Percentiles rank a stretch among this genome's conserved stretches.
These are phyloP conservation scores for Pseudogymnoascus sp. DNA, from an alignment of 2,329 filamentous ascomycete species.

Conservation along the genomic window DNA sequence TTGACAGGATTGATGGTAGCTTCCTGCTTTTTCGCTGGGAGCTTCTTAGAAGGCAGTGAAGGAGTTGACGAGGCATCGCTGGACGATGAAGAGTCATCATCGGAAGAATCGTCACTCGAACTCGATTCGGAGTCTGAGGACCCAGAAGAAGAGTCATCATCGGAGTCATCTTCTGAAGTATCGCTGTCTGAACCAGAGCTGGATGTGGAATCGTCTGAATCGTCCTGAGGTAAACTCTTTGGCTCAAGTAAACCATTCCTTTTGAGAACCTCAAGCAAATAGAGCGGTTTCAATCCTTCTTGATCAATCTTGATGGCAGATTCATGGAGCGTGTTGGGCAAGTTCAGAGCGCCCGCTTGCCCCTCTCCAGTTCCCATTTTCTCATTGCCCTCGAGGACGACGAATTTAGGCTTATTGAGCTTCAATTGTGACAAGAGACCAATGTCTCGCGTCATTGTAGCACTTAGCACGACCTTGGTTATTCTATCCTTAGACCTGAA, in stretches of 20 bases:
- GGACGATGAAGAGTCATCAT: slow-evolving; percentile 13
- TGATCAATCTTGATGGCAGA: slow-evolving; percentile 60
- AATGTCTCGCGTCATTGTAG: slow-evolving; percentile 83
- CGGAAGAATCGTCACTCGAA: slow-evolving; percentile 11
- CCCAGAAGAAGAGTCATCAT: slow-evolving; percentile 12
- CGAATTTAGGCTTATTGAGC: slow-evolving; percentile 63
- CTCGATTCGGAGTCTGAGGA: slow-evolving; percentile 25
- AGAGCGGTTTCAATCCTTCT: slow-evolving; percentile 67
- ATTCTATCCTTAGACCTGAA: slow-evolving; percentile 34
- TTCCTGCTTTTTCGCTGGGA: slow-evolving; percentile 13
- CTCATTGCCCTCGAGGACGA: slow-evolving; percentile 57
- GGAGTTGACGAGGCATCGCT: slow-evolving; percentile 15
- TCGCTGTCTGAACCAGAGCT: slow-evolving; percentile 27
- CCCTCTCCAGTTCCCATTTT: slow-evolving; percentile 35
- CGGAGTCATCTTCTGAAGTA: slow-evolving; percentile 14
- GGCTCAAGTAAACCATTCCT: slow-evolving; percentile 39
- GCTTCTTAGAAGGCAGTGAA: slow-evolving; percentile 11
- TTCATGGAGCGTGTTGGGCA: slow-evolving; percentile 59
- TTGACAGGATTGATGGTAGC: slow-evolving; percentile 24
- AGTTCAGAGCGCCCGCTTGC: slow-evolving; percentile 36
- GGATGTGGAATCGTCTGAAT: slow-evolving; percentile 28
- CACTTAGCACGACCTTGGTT: slow-evolving; percentile 79
- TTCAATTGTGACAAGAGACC: slow-evolving; percentile 68
- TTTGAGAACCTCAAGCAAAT: slow-evolving; percentile 68
- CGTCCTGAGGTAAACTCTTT: slow-evolving; percentile 19